Base-by-base conservation (phyloP, 345 rosid genomes). In the Eucalyptus decipiens region DNA sequence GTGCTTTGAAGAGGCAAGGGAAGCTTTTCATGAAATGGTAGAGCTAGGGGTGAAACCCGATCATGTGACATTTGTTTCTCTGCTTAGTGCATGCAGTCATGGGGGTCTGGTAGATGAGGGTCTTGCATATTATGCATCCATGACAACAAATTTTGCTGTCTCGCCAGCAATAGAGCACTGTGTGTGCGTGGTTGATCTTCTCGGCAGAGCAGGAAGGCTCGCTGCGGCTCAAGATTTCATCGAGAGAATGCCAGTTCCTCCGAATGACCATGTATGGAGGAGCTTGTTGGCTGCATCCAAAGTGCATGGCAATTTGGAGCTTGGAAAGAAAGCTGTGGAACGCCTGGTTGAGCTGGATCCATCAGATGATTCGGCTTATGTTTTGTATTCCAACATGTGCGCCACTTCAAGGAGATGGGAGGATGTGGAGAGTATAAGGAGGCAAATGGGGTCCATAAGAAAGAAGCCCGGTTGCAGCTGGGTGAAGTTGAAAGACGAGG, bases 381-480 rank as follows among this genome's bases (percentile, higher is more conserved):
- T 96, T 91, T 93, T 97, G 62, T 96, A 94, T 88, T 95, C 99
- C 30, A 97, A 97, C 90, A 89, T 96, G 80, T 97, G 96, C 87
- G 97, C 99, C 88, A 95, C 95, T n/a, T 93, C 94, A 6, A 97
- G 99, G 50, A 95, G 93, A 92, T 96, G 99, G 99, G 96, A 91
- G 16, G 97, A 93, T 45, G 94, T 92, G 65, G 97, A 96, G 94
- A 91, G 88, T 69, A 90, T 97, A 81, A 93, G 99, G 90, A 93
- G 91, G 85, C 94, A 93, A 93, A 97, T 97, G 99, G 97, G 93
- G 88, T 94, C 93, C 72, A 91, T 97, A 89, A 95, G 91, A 92
- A 97, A 96, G 95, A 92, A 95, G 91, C 99, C 97, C 19, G 99
- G 98, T 6, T 95, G 96, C 95, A 97, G 98, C 88, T 97, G 99